phyloP scores from a whole-genome alignment of 768 basidiomycete species.

The Melanogaster broomeanus region DNA sequence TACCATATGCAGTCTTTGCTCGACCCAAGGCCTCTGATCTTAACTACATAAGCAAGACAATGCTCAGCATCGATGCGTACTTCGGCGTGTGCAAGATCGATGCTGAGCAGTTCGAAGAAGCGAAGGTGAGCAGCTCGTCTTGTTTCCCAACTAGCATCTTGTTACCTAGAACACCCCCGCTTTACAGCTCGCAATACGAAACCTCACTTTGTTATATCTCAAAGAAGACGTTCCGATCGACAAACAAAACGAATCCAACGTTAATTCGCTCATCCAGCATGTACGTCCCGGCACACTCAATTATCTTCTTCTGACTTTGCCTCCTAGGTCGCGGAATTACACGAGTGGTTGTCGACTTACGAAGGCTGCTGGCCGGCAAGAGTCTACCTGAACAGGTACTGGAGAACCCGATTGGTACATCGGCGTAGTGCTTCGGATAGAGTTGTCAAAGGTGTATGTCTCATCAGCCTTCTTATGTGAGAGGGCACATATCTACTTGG shows the following conservation, averaged over 20 bases:
- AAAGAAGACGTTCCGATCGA: neutral
- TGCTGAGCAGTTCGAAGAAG: neutral
- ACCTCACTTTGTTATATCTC: neutral
- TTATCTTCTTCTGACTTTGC: neutral
- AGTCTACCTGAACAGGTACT: conserved; percentile 1
- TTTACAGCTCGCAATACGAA: neutral
- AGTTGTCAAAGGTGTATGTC: neutral
- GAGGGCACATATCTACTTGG: neutral
- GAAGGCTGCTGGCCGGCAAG: conserved; percentile 1
- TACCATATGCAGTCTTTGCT: neutral
- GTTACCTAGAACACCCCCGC: neutral
- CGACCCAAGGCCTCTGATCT: neutral
- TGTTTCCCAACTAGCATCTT: neutral
- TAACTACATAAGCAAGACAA: neutral
- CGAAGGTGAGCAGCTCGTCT: neutral
- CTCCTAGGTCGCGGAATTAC: neutral
- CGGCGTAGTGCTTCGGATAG: neutral
- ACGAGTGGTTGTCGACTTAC: neutral
- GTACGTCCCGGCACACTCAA: neutral
- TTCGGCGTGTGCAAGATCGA: neutral
- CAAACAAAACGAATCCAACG: neutral
- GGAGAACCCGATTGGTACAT: neutral
- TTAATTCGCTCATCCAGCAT: neutral
- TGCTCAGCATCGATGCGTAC: neutral
- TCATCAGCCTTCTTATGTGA: neutral